A percentile compares a stretch with the other conserved stretches of the same genome.
Evolutionary conservation across 1,284 basidiomycete genomes (phyloP).

Genomic region (Cryptococcus sp.): DNA sequence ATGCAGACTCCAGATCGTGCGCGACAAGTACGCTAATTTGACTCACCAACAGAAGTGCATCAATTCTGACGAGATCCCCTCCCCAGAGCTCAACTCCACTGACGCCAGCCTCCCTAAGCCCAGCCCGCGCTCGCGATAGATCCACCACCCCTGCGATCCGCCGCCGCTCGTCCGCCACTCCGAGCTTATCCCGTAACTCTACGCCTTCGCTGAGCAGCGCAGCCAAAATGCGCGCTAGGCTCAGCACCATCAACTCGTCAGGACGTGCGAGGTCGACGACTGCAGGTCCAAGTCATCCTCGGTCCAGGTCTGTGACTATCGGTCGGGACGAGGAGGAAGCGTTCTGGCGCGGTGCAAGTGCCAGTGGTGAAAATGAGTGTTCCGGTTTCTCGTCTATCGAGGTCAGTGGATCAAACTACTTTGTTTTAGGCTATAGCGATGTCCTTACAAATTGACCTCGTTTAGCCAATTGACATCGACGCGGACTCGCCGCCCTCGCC

Average conservation of each 20-base stretch:
- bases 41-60: background rate
- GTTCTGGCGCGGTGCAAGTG: background rate
- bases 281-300: background rate
- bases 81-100: background rate
- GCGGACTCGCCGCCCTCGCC: conserved; percentile 3
- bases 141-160: background rate
- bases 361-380: background rate
- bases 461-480: conserved; percentile 1
- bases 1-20: background rate
- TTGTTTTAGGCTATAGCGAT: background rate
- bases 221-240: background rate
- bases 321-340: background rate
- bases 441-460: background rate
- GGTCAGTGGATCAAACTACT: background rate
- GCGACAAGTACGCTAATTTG: no score
- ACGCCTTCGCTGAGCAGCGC: background rate
- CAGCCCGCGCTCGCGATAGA: background rate
- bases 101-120: background rate
- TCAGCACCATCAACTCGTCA: background rate
- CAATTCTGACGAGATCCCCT: background rate
- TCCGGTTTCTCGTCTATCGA: no score
- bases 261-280: background rate
- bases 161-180: background rate
- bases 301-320: background rate
- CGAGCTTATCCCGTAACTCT: background rate